Evolutionary conservation across 176 grass and related monocot species (phyloP).

Genomic region (Triticum dicoccoides): DNA sequence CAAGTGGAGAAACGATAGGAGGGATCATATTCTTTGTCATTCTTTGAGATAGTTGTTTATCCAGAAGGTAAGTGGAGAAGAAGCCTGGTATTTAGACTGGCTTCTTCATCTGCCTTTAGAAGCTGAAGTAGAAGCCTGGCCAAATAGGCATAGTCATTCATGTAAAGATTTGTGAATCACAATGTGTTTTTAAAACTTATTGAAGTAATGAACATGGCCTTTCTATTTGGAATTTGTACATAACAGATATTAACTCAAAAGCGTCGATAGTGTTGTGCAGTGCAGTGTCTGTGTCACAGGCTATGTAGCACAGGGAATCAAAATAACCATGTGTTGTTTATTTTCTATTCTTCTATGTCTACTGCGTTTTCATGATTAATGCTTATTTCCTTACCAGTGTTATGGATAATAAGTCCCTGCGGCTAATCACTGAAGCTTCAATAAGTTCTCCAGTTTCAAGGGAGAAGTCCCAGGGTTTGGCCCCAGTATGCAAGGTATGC

Average conservation of each 20-base stretch:
- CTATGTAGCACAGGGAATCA: conserved; percentile 9
- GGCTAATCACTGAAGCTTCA: conserved; percentile 84
- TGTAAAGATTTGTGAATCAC: too few relatives aligned
- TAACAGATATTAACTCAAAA: conserved; percentile 7
- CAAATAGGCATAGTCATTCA: background rate
- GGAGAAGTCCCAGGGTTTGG: conserved; percentile 74
- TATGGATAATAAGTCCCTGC: conserved; percentile 94
- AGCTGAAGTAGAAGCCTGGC: conserved; percentile 10
- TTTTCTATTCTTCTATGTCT: conserved; percentile 7
- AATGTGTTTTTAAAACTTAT: too few relatives aligned
- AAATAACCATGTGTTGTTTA: conserved; percentile 16
- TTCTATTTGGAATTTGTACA: background rate
- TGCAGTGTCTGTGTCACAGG: conserved; percentile 5
- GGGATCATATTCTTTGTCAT: background rate
- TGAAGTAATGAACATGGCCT: background rate
- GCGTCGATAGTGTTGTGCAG: background rate
- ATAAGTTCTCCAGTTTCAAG: conserved; percentile 87
- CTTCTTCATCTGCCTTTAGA: background rate
- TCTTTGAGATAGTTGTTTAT: background rate
- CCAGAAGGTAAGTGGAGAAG: background rate
- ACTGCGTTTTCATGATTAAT: conserved; percentile 20
- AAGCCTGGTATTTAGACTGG: background rate
- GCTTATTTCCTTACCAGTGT: conserved; percentile 56
- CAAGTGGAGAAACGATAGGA: background rate
- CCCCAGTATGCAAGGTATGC: conserved; percentile 76